Conservation (phyloP, 805 yeast genomes). For the Metschnikowia sp. region DNA sequence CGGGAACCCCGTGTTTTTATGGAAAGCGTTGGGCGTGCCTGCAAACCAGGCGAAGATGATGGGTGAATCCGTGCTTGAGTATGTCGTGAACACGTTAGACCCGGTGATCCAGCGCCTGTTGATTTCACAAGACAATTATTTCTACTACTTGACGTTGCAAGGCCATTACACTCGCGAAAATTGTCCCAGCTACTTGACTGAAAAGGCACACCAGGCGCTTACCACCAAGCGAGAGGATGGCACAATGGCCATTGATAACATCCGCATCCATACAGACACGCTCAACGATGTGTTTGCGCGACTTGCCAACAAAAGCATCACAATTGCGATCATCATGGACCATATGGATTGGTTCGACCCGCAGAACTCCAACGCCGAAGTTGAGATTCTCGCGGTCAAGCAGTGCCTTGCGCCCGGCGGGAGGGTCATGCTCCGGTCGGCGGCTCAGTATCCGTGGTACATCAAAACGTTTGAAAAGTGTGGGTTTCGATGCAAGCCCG, state of each 20-base stretch:
- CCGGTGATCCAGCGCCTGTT: constrained; percentile 65
- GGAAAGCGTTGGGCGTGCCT: constrained; percentile 92
- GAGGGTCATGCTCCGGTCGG: constrained; percentile 72
- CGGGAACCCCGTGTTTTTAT: constrained; percentile 80
- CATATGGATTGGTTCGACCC: constrained; percentile 92
- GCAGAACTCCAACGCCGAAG: constrained; percentile 55
- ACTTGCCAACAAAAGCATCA: constrained; percentile 56
- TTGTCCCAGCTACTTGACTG: constrained; percentile 74
- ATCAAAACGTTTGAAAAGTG: constrained; percentile 59
- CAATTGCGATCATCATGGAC: constrained; percentile 82
- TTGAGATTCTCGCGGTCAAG: constrained; percentile 63
- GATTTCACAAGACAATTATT: constrained; percentile 70
- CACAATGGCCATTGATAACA: constrained; percentile 57
- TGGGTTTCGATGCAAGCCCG: constrained; percentile 69
- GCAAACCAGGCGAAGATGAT: constrained; percentile 80
- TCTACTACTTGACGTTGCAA: constrained; percentile 65
- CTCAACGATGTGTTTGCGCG: constrained; percentile 72
- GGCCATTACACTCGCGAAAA: constrained; percentile 59
- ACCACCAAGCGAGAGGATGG: constrained; percentile 26
- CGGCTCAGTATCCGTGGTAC: constrained; percentile 76
- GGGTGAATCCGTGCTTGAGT: constrained; percentile 66
- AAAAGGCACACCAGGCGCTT: constrained; percentile 52
- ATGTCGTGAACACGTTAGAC: constrained; percentile 74
- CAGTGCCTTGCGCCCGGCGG: constrained; percentile 65
- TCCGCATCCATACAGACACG: constrained; percentile 77